A percentile compares a stretch with the other conserved stretches of the same genome.
Conservation (phyloP, 495 filamentous ascomycete species). For the Hypomontagnella submonticulosa region DNA sequence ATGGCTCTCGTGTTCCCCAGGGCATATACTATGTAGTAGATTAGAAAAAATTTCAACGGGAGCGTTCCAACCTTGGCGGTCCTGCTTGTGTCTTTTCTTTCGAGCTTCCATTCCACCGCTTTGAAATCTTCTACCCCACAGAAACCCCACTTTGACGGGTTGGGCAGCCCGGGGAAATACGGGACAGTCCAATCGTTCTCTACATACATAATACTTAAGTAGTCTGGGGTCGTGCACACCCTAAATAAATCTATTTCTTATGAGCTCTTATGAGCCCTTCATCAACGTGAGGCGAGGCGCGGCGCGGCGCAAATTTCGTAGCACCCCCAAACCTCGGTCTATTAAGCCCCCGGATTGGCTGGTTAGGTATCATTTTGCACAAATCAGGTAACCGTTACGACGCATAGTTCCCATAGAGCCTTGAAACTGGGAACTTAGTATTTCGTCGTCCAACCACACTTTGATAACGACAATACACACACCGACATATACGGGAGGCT, state of each 20-base stretch:
- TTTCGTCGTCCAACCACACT: conserved; percentile 34
- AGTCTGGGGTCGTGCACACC: conserved; percentile 10
- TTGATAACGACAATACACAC: conserved; percentile 10
- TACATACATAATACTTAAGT: not conserved
- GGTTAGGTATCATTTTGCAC: conserved; percentile 37
- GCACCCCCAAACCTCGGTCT: conserved; percentile 31
- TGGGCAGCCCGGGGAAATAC: conserved; percentile 38
- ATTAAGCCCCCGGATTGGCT: conserved; percentile 25
- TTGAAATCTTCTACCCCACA: conserved; percentile 45
- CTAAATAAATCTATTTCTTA: conserved; percentile 21
- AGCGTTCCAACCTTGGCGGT: conserved; percentile 15
- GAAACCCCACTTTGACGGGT: conserved; percentile 17
- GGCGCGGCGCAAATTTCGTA: conserved; percentile 19
- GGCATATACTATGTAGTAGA: not conserved
- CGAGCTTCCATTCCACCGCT: conserved; percentile 44
- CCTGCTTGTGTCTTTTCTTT: conserved; percentile 15
- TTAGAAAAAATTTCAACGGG: conserved; percentile 8
- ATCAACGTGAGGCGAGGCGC: conserved; percentile 38
- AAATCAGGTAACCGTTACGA: conserved; percentile 22
- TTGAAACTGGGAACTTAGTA: conserved; percentile 28
- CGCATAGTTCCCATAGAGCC: conserved; percentile 8
- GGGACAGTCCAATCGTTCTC: conserved; percentile 35
- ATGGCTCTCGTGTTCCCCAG: not conserved
- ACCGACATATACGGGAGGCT: conserved; percentile 21
- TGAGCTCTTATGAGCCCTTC: conserved; percentile 19